Conservation (phyloP, 176 grass and related monocot genomes). For the Alopecurus myosuroides region DNA sequence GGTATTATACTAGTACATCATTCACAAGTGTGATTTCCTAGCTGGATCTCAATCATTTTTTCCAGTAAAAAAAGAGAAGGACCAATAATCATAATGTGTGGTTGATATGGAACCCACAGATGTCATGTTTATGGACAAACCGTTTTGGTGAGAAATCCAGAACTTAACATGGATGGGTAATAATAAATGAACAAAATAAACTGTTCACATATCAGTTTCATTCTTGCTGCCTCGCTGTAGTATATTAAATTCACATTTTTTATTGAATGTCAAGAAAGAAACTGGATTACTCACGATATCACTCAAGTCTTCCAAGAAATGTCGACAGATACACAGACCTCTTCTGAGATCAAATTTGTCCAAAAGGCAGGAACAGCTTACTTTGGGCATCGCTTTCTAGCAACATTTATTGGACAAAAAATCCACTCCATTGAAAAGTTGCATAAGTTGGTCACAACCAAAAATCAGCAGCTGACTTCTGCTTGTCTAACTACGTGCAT, state of each 20-base stretch:
- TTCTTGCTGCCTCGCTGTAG: not conserved
- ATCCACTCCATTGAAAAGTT: not conserved
- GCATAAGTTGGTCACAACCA: slow-evolving; percentile 1
- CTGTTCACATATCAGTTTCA: not conserved
- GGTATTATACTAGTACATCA: too few species aligned
- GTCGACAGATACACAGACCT: slow-evolving; percentile 36
- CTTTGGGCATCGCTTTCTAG: slow-evolving; percentile 2
- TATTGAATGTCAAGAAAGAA: not conserved
- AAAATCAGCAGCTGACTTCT: not conserved
- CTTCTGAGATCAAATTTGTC: slow-evolving; percentile 24
- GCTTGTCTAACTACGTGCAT: slow-evolving; percentile 28
- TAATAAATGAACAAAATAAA: not conserved
- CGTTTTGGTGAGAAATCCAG: too few species aligned
- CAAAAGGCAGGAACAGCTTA: slow-evolving; percentile 16
- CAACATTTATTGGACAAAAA: slow-evolving; percentile 26
- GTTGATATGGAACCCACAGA: too few species aligned
- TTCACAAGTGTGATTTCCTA: too few species aligned
- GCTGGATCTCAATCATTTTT: too few species aligned
- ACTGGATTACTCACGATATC: not conserved
- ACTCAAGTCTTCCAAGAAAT: not conserved
- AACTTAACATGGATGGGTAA: not conserved
- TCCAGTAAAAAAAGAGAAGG: too few species aligned
- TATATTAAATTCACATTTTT: not conserved
- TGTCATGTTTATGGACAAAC: too few species aligned
- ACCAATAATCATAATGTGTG: too few species aligned